A percentile compares a stretch with the other conserved stretches of the same genome.
These are phyloP conservation scores for Hemileccinum rubropunctum DNA, from an alignment of 768 basidiomycete species.

Conservation along the genomic window DNA sequence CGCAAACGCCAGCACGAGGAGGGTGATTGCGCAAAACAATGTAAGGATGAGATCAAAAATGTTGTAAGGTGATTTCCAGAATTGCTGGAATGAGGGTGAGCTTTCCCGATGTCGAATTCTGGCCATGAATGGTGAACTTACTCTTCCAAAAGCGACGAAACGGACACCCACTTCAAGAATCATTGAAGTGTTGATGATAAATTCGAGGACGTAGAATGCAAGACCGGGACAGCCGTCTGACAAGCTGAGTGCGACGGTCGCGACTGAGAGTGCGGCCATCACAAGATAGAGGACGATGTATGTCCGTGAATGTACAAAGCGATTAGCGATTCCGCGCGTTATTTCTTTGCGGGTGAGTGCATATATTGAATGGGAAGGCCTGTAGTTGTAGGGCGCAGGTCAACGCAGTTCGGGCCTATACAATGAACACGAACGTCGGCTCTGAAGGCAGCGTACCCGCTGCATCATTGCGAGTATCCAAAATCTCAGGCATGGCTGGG, in stretches of 20 bases:
- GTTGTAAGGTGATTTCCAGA: slow-evolving; percentile 95
- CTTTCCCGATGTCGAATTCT: not conserved
- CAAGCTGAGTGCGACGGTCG: slow-evolving; percentile 82
- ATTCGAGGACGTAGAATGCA: slow-evolving; percentile 86
- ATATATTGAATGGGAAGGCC: slow-evolving; percentile 80
- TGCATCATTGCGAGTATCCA: slow-evolving; percentile 30
- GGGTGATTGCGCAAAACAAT: slow-evolving; percentile 82
- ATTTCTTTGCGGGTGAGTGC: slow-evolving; percentile 81
- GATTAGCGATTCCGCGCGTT: slow-evolving; percentile 80
- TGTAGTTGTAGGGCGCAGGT: slow-evolving; percentile 31
- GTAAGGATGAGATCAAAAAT: slow-evolving; percentile 87
- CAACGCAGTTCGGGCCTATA: slow-evolving; percentile 10
- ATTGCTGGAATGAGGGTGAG: slow-evolving; percentile 59
- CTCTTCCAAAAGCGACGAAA: slow-evolving; percentile 89
- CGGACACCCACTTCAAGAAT: slow-evolving; percentile 91
- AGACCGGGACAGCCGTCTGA: slow-evolving; percentile 81
- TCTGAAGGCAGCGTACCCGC: slow-evolving; percentile 31
- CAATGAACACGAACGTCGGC: slow-evolving; percentile 29
- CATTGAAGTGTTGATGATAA: slow-evolving; percentile 89
- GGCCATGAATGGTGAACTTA: slow-evolving; percentile 39
- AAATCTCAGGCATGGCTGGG: slow-evolving; percentile 36
- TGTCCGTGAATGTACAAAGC: slow-evolving; percentile 82
- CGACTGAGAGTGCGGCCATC: slow-evolving; percentile 85
- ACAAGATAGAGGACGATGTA: slow-evolving; percentile 87
- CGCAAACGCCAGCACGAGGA: slow-evolving; percentile 86